phyloP scores from a whole-genome alignment of 2,329 filamentous ascomycete genomes.

The Cladosporium sp. region DNA sequence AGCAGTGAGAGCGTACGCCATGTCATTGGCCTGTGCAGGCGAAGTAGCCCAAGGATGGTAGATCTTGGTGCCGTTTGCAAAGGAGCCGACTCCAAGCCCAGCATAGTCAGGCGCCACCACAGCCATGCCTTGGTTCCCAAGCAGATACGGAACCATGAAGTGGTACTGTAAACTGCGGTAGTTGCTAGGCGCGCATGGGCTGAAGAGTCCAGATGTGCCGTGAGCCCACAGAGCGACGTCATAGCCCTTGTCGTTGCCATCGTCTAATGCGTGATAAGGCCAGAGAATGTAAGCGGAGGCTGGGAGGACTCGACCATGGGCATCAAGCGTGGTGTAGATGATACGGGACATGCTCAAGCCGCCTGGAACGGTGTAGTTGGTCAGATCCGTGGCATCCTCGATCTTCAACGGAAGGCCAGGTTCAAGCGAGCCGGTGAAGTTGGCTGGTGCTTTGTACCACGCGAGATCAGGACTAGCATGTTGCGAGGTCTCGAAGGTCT shows the following conservation, averaged over 20 bases:
- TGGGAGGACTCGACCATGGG: not conserved
- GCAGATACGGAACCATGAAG: constrained; percentile 23
- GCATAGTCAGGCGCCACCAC: constrained; percentile 26
- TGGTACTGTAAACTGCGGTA: constrained; percentile 27
- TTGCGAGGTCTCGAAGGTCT: constrained; percentile 2
- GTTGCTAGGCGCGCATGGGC: constrained; percentile 23
- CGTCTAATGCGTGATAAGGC: not conserved
- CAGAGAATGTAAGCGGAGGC: constrained; percentile 11
- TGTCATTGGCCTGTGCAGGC: constrained; percentile 40
- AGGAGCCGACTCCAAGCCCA: constrained; percentile 22
- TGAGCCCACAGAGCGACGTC: constrained; percentile 20
- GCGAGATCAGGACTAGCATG: not conserved
- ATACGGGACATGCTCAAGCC: constrained; percentile 4
- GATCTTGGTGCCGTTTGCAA: constrained; percentile 33
- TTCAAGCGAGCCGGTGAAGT: not conserved
- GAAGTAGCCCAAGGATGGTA: constrained; percentile 38
- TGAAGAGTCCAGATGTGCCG: constrained; percentile 22
- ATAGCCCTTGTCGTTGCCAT: not conserved
- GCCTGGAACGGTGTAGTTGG: constrained; percentile 11
- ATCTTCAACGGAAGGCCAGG: not conserved
- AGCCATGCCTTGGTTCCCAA: constrained; percentile 27
- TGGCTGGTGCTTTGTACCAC: constrained; percentile 3
- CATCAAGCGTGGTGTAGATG: constrained; percentile 9
- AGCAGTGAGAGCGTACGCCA: constrained; percentile 41
- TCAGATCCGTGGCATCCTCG: constrained; percentile 1